Percentiles rank a stretch among this genome's conserved stretches.
Conservation (phyloP, 345 rosid genomes). For the Streptanthus diversifolius region DNA sequence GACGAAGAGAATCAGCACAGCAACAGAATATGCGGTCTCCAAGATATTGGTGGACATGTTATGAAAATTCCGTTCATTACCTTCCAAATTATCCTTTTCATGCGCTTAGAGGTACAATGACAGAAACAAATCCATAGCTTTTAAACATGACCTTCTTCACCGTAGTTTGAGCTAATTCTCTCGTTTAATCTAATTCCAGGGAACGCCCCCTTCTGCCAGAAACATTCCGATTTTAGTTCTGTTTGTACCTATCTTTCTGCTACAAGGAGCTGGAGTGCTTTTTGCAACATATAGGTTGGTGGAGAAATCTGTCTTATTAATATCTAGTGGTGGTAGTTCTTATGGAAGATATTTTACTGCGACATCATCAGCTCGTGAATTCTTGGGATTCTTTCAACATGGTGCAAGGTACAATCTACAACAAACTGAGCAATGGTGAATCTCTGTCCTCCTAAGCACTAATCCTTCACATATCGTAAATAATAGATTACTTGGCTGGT, state of each 20-base stretch:
- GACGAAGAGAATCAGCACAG: slow-evolving; percentile 55
- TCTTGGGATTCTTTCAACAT: slow-evolving; percentile 64
- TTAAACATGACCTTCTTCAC: not conserved
- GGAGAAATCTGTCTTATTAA: slow-evolving; percentile 54
- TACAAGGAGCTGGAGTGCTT: slow-evolving; percentile 83
- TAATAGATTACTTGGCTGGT: slow-evolving; percentile 86
- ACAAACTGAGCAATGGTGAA: not conserved
- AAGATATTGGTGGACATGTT: slow-evolving; percentile 85
- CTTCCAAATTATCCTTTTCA: slow-evolving; percentile 80
- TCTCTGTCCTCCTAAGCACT: not conserved
- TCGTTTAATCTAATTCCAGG: slow-evolving; percentile 42
- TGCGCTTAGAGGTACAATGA: slow-evolving; percentile 74
- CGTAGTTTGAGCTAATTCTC: not conserved
- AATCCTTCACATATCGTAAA: not conserved
- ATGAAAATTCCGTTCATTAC: slow-evolving; percentile 73
- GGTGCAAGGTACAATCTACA: slow-evolving; percentile 64
- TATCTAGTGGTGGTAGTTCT: slow-evolving; percentile 42
- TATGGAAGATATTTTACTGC: slow-evolving; percentile 40
- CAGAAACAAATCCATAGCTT: not conserved
- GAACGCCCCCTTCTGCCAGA: slow-evolving; percentile 72
- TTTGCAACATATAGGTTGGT: slow-evolving; percentile 59
- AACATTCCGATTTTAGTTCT: slow-evolving; percentile 47
- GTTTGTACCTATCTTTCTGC: slow-evolving; percentile 64
- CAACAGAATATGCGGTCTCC: slow-evolving; percentile 58
- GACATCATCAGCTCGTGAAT: slow-evolving; percentile 56